Base-by-base conservation (phyloP, 306 rosid species). In the Glycyrrhiza uralensis region DNA sequence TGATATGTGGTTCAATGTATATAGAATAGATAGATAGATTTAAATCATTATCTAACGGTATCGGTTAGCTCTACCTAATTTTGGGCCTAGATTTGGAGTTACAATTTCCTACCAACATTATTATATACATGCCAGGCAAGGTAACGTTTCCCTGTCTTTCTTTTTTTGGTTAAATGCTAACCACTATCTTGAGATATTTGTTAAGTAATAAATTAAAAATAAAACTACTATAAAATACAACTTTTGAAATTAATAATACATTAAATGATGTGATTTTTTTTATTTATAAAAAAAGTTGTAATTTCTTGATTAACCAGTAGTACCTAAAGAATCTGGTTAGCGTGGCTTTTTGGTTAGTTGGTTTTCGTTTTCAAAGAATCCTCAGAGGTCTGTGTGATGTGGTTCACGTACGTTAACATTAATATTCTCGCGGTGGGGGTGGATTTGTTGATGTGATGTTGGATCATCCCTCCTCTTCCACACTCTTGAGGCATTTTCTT, bases 391-490 rank as follows among this genome's bases (percentile, higher is more conserved):
- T 64, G 30, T 64, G 30, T 50, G 69, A 5, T 76, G 55, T 67
- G 74, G 67, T 58, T 67, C 80, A 62, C n/a, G n/a, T n/a, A n/a
- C n/a, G n/a, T n/a, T n/a, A n/a, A n/a, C 46, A 62, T 45, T 79
- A 49, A 75, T 71, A 74, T 71, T 61, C 82, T 52, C 0, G 14
- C 29, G 19, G 39, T 55, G 57, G 52, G 17, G 75, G 35, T 69
- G 72, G 47, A 46, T 60, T 75, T 58, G 60, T 51, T 75, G 81
- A 63, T 84, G 71, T 67, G 81, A 68, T 79, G 60, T 45, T 66
- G 60, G 50, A 59, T 79, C 76, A 47, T 74, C 72, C 61, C 7
- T 32, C 62, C 55, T 57, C 26, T 30, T 28, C 63, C 73, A 69
- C 73, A 69, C 28, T 36, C 70, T 59, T 51, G 15, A 29, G 47